Base-by-base conservation (phyloP, 73 alveolate genomes). In the Stentor roeselii region DNA sequence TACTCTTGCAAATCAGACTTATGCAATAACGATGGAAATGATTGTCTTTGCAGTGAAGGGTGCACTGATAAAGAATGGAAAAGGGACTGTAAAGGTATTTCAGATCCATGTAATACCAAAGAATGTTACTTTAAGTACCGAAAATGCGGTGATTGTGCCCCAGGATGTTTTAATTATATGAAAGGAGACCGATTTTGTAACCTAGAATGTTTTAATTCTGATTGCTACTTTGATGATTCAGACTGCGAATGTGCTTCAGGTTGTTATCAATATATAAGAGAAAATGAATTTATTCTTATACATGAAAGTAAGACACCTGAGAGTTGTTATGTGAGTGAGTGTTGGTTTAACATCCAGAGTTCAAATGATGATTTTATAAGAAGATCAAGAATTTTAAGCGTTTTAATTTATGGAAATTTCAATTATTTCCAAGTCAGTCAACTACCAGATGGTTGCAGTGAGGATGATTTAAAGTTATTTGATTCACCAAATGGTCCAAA, bases 171-270 rank as follows among this genome's bases (percentile, higher is more conserved):
- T 67, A 34, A 67, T 67, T 27, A 40, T 2, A 67, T 67, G 80
- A 36, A 27, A 27, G 80, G 80, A 0, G 80, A 67, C 2, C 42
- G 80, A 40, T 1, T 32, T 67, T 67, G 80, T 34, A 40, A 67
- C 37, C 27, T 21, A 30, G 34, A 67, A 30, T 67, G 80, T 40
- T 21, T 27, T 67, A 34, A 30, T 67, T 67, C 37, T 67, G 37
- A n/a, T 32, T 67, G 80, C 34, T 36, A 2, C 3, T 67, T 27
- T 34, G 80, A 67, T 67, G 11, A 30, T 34, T 36, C 27, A 30
- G 80, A 67, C 80, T 67, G 80, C 34, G 80, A 32, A 27, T 67
- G 80, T 67, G 41, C 37, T 2, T 40, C 80, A 67, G 80, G 80
- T 15, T 67, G 80, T 2, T 11, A 32, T 21, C n/a, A n/a, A n/a